Evolutionary conservation across 2,329 filamentous ascomycete genomes (phyloP), one percentile per base, ranked within the genome.

Genomic region (Beauveria sp.): DNA sequence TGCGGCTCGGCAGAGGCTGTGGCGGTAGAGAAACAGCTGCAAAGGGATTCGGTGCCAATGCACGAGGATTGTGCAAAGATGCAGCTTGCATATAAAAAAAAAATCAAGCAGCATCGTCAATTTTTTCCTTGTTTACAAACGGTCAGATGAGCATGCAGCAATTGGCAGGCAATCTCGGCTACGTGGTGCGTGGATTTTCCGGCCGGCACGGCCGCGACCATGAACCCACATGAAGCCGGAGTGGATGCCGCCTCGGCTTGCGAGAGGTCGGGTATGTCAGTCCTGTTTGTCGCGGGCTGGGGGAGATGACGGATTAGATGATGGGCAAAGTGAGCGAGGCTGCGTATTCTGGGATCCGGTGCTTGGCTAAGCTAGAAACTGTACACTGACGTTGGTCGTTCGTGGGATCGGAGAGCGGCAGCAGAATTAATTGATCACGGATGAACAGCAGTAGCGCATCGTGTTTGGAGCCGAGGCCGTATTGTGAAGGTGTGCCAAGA

Each of bases 361-460:
- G 3, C 22, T 24, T 24, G 22, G 22, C 22, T 24, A 24, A 24
- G 22, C 22, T 24, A 22, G 22, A n/a, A 47, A 38, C 26, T 24
- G 42, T 38, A 56, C 26, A 14, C 38, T 26, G 34, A n/a, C 9
- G 3, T 30, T 18, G 24, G 53, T 46, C 42, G 24, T 38, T 22
- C 5, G 42, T 5, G 53, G 43, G 14, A 47, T 26, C 43, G 26
- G 43, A 57, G 54, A 10, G 43, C 54, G 40, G 24, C 24, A 30
- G 24, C 53, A 26, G 34, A 10, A 34, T 22, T 16, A 16, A 30
- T 38, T 4, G 42, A 28, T 45, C 34, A n/a, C 16, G 26, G 40
- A 20, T 46, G 45, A 26, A 42, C 40, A 56, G 43, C 54, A 57
- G 54, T 47, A 57, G 54, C 42, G 54, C 43, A 57, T 57, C 54